Base-by-base conservation (phyloP, 2,329 filamentous ascomycete species). In the Pseudogymnoascus sp. region DNA sequence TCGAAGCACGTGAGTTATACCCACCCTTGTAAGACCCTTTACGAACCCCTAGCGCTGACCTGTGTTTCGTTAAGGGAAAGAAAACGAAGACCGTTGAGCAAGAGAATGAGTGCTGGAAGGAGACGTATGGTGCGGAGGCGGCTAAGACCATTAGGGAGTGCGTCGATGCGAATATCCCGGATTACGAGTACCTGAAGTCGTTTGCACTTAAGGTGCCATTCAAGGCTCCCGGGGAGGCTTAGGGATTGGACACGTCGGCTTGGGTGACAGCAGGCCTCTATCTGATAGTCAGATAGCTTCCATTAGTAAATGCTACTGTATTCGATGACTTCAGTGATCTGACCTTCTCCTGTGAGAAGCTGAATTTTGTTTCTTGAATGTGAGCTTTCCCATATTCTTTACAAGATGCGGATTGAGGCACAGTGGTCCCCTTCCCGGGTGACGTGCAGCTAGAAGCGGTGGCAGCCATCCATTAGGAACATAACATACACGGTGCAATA, bases 171-270 rank as follows among this genome's bases (percentile, higher is more conserved):
- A 93, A 91, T 70, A 77, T 90, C 59, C 79, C 81, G 61, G 82
- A 91, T 72, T 95, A 95, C 74, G 88, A 93, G 75, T 91, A 93
- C 73, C 77, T 95, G 75, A 93, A 89, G 82, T 82, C 85, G 70
- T 95, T 91, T 76, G 86, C 86, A 65, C 80, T 91, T 71, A 83
- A 84, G 74, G 78, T 84, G 16, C 59, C 59, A 42, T 61, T 40
- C 38, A 37, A 47, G 40, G 31, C 61, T 47, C 62, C 38, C 3
- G 44, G 63, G 24, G 61, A 53, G 61, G 60, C 62, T 61, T 66
- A 44, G 63, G 62, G 13, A 64, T 66, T 14, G 61, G 53, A 42
- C 64, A 29, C 21, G 64, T 67, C 62, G 62, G 64, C 26, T 65
- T 64, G n/a, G 62, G 31, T 24, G 47, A 33, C 13, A 13, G 2